Base-by-base conservation (phyloP, 805 yeast species). In the Starmerella sp. region DNA sequence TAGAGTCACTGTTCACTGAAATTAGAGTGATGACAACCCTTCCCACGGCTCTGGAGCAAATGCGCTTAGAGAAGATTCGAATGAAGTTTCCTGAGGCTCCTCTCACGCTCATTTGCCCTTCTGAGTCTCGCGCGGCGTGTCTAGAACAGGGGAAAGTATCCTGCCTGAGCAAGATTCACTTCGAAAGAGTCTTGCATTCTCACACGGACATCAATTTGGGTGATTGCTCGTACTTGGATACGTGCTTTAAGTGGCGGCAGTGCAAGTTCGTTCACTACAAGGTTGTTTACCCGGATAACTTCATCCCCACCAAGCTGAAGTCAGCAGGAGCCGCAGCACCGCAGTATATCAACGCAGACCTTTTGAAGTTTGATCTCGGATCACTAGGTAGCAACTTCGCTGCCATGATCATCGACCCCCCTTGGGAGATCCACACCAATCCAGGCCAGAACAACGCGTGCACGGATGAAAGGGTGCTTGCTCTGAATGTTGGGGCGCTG, bases 351-450 rank as follows among this genome's bases (percentile, higher is more conserved):
- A 78, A 80, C 54, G 87, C 95, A 67, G 96, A 90, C 69, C 82
- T 90, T 17, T 74, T 88, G 36, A 73, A 77, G 50, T 74, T 90
- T 54, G 89, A 91, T 60, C 81, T 91, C 63, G 70, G 67, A 28
- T 70, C 79, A 6, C 69, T 90, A 54, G 96, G 97, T 2, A 81
- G 84, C 69, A 86, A 86, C 71, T 89, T 83, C 41, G 88, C 83
- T 3, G 73, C 67, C 9, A 81, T 90, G 11, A 79, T 91, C 53
- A 91, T 95, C 0, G 97, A 90, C 67, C 96, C 96, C 3, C 93
- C 96, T 7, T 90, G 97, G 97, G 90, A 88, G 60, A 90, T 90
- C 59, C 96, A 90, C 70, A 89, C 86, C 90, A 84, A 85, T 54
- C 57, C 61, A 11, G 44, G 42, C 13, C 37, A 34, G 15, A 41